Base-by-base conservation (phyloP, 805 yeast species). In the Dipodascopsis uninucleata region DNA sequence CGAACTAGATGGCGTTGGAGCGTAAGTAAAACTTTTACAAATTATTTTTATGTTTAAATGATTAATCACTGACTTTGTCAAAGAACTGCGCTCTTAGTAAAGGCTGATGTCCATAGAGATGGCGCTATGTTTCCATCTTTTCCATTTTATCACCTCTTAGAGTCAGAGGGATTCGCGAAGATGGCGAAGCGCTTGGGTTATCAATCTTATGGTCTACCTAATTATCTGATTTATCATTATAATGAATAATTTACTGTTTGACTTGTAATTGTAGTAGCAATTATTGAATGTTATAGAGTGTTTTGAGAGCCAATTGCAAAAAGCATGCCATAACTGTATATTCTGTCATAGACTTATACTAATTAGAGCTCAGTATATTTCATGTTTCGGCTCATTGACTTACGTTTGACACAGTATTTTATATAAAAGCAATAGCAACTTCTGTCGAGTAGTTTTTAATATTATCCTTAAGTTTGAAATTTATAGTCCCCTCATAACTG, bases 81-180 rank as follows among this genome's bases (percentile, higher is more conserved):
- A 35, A 48, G 97, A 52, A 95, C 97, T 18, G 95, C 97, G 33
- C 81, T 95, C 25, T 65, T 93, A 68, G 99, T 93, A 24, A 87
- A 90, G 62, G 95, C 97, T 8, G 97, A 89, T 57, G 99, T 93
- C 42, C 99, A 93, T 67, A 77, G 98, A 64, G 98, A 93, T 65
- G 99, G 99, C 40, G 97, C 97, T 43, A 90, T 93, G 97, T 93
- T 93, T 78, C 98, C 99, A 14, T 85, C 94, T 39, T 93, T 93
- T 78, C 93, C 98, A 49, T 93, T 93, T 72, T 89, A 90, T 65
- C 95, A 93, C 65, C 74, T 93, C 65, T 88, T 93, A 53, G 98
- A 93, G 71, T 89, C 97, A 7, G 98, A 93, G 68, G 98, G 98
- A 14, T 93, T 93, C 67, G 97, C 75, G 81, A 84, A 61, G 67